Evolutionary conservation across 2,329 filamentous ascomycete species (phyloP).

Genomic region (Aschersonia sp.): DNA sequence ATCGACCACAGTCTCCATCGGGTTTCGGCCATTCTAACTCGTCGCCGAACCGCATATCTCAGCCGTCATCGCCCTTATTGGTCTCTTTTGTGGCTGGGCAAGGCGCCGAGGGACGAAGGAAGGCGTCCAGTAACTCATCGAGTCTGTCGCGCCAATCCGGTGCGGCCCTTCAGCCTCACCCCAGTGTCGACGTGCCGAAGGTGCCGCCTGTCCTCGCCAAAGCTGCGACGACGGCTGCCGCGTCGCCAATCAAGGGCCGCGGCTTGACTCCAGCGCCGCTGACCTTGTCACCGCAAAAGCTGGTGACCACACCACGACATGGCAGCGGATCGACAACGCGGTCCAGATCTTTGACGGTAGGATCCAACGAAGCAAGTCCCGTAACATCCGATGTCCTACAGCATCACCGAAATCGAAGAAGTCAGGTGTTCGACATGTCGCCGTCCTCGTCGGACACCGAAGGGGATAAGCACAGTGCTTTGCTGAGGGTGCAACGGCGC

Average conservation of each 20-base stretch:
- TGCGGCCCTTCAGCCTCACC: slow-evolving; percentile 54
- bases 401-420: slow-evolving; percentile 77
- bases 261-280: slow-evolving; percentile 32
- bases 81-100: slow-evolving; percentile 87
- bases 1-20: slow-evolving; percentile 74
- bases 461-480: slow-evolving; percentile 76
- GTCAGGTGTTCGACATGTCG: slow-evolving; percentile 91
- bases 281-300: slow-evolving; percentile 49
- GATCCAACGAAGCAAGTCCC: slow-evolving; percentile 81
- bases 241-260: slow-evolving; percentile 44
- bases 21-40: slow-evolving; percentile 65
- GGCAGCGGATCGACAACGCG: slow-evolving; percentile 48
- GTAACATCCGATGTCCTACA: slow-evolving; percentile 54
- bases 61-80: slow-evolving; percentile 61
- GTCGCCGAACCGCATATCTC: slow-evolving; percentile 70
- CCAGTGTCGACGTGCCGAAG: slow-evolving; percentile 58
- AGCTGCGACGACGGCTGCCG: slow-evolving; percentile 37
- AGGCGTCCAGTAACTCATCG: slow-evolving; percentile 83
- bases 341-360: slow-evolving; percentile 80
- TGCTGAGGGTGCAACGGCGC: slow-evolving; percentile 82
- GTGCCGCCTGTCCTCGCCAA: slow-evolving; percentile 45
- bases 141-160: slow-evolving; percentile 64
- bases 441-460: slow-evolving; percentile 97
- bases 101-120: slow-evolving; percentile 63
- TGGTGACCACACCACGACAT: slow-evolving; percentile 44